Evolutionary conservation across 228 moss, liverwort and hornwort species (phyloP).

Genomic region (Sphagnum fallax): DNA sequence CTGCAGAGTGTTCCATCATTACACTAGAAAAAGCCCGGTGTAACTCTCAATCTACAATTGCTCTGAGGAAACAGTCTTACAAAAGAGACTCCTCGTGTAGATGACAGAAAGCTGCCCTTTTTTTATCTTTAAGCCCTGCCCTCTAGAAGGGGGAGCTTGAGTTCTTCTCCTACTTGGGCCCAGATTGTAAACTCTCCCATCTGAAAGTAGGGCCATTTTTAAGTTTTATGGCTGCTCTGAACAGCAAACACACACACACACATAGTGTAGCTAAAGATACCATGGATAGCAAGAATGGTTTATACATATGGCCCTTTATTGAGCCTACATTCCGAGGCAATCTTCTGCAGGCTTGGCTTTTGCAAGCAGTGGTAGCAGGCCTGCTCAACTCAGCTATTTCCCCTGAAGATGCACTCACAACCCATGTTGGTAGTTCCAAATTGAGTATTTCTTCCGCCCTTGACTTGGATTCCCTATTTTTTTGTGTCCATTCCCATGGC

Average conservation of each 20-base stretch:
- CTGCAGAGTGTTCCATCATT: too few species aligned
- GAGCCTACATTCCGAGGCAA: background rate
- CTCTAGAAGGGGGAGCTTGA: too few species aligned
- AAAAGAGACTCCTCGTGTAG: too few species aligned
- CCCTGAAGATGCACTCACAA: slow-evolving; percentile 16
- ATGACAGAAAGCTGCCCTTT: too few species aligned
- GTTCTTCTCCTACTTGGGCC: too few species aligned
- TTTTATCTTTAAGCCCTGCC: too few species aligned
- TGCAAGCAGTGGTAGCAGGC: background rate
- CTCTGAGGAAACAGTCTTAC: too few species aligned
- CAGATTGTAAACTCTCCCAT: slow-evolving; percentile 34
- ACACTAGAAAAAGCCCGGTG: too few species aligned
- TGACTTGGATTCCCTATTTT: slow-evolving; percentile 1
- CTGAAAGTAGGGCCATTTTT: slow-evolving; percentile 29
- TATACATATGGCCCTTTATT: slow-evolving; percentile 4
- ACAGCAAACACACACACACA: slow-evolving; percentile 72
- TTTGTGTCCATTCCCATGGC: slow-evolving; percentile 14
- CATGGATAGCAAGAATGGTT: slow-evolving; percentile 73
- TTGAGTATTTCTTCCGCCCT: background rate
- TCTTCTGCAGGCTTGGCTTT: background rate
- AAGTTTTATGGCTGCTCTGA: slow-evolving; percentile 49
- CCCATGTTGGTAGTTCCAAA: slow-evolving; percentile 23
- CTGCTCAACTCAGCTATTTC: slow-evolving; percentile 10
- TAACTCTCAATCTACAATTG: too few species aligned
- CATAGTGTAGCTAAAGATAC: slow-evolving; percentile 74